A percentile compares a stretch with the other conserved stretches of the same genome.
Evolutionary conservation across 2,329 filamentous ascomycete species (phyloP).

Genomic region (Remersonia thermophila): DNA sequence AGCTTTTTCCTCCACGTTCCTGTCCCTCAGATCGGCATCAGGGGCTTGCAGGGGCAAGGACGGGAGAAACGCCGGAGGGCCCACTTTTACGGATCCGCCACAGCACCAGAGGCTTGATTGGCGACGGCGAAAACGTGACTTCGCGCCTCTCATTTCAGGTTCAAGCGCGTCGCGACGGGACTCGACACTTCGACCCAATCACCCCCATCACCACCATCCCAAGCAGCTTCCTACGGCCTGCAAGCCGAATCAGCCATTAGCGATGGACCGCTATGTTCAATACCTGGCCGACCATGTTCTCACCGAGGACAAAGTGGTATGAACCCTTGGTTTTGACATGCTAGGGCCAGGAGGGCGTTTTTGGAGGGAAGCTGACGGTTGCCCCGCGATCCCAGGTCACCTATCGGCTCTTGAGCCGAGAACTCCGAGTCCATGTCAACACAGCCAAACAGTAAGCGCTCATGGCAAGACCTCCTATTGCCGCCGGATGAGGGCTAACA

Average conservation of each 20-base stretch:
- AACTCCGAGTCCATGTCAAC: slow-evolving; percentile 73
- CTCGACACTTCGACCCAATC: no score
- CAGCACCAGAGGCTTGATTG: slow-evolving; percentile 7
- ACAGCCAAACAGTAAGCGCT: slow-evolving; percentile 67
- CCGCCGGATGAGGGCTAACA: slow-evolving; percentile 3
- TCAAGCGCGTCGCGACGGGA: neutral
- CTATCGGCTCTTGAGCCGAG: slow-evolving; percentile 74
- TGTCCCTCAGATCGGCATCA: neutral
- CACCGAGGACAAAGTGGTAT: slow-evolving; percentile 60
- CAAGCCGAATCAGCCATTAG: no score
- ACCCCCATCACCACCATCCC: slow-evolving; percentile 2
- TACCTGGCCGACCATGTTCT: slow-evolving; percentile 67
- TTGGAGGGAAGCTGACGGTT: neutral
- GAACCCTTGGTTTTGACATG: no score
- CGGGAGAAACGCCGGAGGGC: neutral
- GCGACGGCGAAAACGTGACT: slow-evolving; percentile 14
- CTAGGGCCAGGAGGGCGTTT: no score
- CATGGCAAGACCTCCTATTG: no score
- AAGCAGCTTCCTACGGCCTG: no score
- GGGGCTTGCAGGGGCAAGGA: slow-evolving; percentile 3
- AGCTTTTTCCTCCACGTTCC: slow-evolving; percentile 3
- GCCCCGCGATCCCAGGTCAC: slow-evolving; percentile 49
- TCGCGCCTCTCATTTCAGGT: slow-evolving; percentile 8
- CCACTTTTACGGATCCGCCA: neutral
- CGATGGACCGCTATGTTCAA: slow-evolving; percentile 52